Percentiles rank a stretch among this genome's conserved stretches.
Evolutionary conservation across 768 basidiomycete species (phyloP).

Genomic region (Hypsizygus marmoreus): DNA sequence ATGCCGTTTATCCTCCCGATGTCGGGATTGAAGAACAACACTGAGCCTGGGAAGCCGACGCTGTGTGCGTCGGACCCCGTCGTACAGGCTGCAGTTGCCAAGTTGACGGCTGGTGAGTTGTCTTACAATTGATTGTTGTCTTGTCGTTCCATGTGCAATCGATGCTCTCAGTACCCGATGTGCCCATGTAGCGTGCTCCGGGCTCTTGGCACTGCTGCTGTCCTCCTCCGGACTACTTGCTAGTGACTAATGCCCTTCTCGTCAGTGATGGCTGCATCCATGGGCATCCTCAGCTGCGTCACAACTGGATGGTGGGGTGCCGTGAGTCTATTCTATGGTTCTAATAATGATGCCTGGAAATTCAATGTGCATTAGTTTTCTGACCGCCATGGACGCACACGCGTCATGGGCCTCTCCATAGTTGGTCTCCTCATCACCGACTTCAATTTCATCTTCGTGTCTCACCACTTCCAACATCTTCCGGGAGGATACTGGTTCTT

Average conservation of each 20-base stretch:
- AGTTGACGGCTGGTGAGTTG: slow-evolving; percentile 58
- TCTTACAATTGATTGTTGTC: slow-evolving; percentile 11
- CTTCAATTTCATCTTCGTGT: slow-evolving; percentile 66
- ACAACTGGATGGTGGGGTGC: slow-evolving; percentile 89
- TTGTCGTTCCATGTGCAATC: slow-evolving; percentile 4
- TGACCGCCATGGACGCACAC: slow-evolving; percentile 74
- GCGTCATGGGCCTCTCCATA: slow-evolving; percentile 60
- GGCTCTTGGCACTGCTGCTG: too few relatives aligned
- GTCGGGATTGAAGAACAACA: background rate
- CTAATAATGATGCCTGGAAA: background rate
- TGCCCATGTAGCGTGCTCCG: too few relatives aligned
- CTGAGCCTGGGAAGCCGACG: slow-evolving; percentile 9
- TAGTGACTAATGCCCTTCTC: slow-evolving; percentile 11
- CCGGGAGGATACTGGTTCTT: slow-evolving; percentile 87
- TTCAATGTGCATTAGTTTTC: slow-evolving; percentile 50
- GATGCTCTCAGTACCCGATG: too few relatives aligned
- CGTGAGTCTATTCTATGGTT: slow-evolving; percentile 41
- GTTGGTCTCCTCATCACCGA: slow-evolving; percentile 66
- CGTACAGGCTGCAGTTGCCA: slow-evolving; percentile 73
- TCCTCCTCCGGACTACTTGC: slow-evolving; percentile 12
- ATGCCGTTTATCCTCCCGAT: background rate
- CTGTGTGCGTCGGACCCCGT: slow-evolving; percentile 68
- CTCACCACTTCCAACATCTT: slow-evolving; percentile 54
- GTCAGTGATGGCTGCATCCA: slow-evolving; percentile 60
- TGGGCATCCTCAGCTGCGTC: slow-evolving; percentile 74